Evolutionary conservation across 371 early-diverging fungal species (phyloP).

Genomic region (Zychaea mexicana): DNA sequence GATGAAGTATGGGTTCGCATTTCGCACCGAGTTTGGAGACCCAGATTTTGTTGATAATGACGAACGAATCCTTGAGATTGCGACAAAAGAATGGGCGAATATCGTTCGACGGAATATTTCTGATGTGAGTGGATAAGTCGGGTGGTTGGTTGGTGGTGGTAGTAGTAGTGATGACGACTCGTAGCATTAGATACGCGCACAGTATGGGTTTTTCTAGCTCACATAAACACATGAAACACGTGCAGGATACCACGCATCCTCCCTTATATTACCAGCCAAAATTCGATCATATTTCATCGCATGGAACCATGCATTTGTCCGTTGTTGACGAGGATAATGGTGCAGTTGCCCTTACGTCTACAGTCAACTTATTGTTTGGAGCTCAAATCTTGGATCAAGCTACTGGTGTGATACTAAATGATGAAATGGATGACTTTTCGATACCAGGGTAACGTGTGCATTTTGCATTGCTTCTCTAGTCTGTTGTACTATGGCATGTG

Average conservation of each 20-base stretch:
- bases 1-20: conserved; percentile 90
- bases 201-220: background rate
- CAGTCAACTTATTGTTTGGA: conserved; percentile 96
- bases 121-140: conserved; percentile 37
- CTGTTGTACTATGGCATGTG: too few relatives aligned
- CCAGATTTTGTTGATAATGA: conserved; percentile 66
- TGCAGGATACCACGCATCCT: conserved; percentile 38
- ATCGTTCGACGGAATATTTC: conserved; percentile 71
- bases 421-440: conserved; percentile 99
- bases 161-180: background rate
- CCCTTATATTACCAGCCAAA: conserved; percentile 78
- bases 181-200: background rate
- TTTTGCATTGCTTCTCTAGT: background rate
- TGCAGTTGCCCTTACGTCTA: conserved; percentile 92
- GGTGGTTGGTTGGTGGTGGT: background rate
- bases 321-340: conserved; percentile 85
- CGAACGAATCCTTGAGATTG: conserved; percentile 59
- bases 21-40: conserved; percentile 84
- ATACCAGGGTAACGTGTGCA: conserved; percentile 72
- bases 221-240: background rate
- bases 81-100: conserved; percentile 71
- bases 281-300: conserved; percentile 80
- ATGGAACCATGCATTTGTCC: conserved; percentile 98
- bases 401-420: conserved; percentile 98
- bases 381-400: conserved; percentile 88